phyloP scores from a whole-genome alignment of 441 rosid species.

The Mallotus japonicus region DNA sequence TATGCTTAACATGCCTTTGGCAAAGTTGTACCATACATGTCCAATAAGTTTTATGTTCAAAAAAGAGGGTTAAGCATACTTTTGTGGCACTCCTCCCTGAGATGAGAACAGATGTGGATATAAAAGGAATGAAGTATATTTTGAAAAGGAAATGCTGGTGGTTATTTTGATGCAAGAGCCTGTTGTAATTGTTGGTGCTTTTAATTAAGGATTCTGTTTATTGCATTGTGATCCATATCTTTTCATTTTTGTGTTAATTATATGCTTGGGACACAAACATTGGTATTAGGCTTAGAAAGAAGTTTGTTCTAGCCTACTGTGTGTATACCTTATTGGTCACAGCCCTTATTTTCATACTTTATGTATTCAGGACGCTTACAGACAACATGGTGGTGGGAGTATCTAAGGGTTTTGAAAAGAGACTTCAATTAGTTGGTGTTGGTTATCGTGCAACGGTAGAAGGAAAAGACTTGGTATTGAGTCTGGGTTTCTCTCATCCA shows the following conservation, averaged over 20 bases:
- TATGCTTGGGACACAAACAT: neutral
- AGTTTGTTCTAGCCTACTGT: neutral
- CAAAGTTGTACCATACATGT: neutral
- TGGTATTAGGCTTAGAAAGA: neutral
- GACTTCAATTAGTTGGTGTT: conserved; percentile 72
- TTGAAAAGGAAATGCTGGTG: too few species aligned
- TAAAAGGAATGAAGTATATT: too few species aligned
- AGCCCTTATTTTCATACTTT: neutral
- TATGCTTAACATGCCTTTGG: neutral
- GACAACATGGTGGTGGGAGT: conserved; percentile 96
- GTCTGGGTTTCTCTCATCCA: conserved; percentile 88
- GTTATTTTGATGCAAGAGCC: too few species aligned
- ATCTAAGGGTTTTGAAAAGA: conserved; percentile 91
- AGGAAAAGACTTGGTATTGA: conserved; percentile 74
- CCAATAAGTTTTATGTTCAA: neutral
- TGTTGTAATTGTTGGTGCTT: too few species aligned
- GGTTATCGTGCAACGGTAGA: conserved; percentile 83
- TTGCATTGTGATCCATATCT: neutral
- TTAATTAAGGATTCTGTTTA: too few species aligned
- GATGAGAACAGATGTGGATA: neutral
- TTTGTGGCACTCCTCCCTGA: neutral
- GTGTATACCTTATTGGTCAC: neutral
- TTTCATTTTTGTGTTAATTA: neutral
- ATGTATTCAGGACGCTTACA: conserved; percentile 64
- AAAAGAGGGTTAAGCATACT: neutral